Conservation (phyloP, 306 rosid species). For the Trifolium subterraneum region DNA sequence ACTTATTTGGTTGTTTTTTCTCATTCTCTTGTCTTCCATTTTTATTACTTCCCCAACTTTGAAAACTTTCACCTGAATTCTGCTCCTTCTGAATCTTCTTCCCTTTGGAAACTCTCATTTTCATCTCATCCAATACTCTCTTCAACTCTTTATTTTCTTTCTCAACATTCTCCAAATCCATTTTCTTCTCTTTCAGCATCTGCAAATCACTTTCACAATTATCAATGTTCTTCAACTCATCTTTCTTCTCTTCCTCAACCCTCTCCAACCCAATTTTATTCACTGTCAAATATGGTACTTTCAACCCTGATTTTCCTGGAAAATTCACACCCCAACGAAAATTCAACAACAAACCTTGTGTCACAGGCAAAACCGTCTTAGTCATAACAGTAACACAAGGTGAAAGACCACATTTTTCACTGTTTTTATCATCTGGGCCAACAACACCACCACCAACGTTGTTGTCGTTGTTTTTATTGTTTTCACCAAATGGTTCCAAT, state of each 20-base stretch:
- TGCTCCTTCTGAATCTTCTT: conserved; percentile 23
- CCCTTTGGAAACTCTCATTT: conserved; percentile 44
- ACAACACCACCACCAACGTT: not conserved
- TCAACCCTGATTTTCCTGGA: conserved; percentile 49
- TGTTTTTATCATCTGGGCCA: conserved; percentile 46
- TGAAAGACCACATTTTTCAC: conserved; percentile 48
- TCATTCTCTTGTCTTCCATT: conserved; percentile 57
- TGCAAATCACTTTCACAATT: conserved; percentile 50
- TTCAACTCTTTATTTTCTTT: conserved; percentile 79
- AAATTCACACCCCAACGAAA: conserved; percentile 72
- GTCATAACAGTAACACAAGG: conserved; percentile 68
- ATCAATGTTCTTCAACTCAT: conserved; percentile 34
- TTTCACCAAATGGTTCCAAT: conserved; percentile 58
- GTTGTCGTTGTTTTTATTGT: not conserved
- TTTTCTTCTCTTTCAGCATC: conserved; percentile 64
- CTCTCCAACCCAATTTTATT: conserved; percentile 78
- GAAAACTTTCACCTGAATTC: conserved; percentile 44
- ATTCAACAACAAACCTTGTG: conserved; percentile 56
- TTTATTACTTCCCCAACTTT: conserved; percentile 60
- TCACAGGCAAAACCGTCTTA: conserved; percentile 62
- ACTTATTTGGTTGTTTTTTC: conserved; percentile 51
- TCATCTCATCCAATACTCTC: conserved; percentile 61
- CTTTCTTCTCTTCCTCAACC: conserved; percentile 55
- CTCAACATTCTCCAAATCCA: conserved; percentile 70
- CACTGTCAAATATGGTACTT: conserved; percentile 64